phyloP scores from a whole-genome alignment of 2,329 filamentous ascomycete species.

The Xylaria hypoxylon region DNA sequence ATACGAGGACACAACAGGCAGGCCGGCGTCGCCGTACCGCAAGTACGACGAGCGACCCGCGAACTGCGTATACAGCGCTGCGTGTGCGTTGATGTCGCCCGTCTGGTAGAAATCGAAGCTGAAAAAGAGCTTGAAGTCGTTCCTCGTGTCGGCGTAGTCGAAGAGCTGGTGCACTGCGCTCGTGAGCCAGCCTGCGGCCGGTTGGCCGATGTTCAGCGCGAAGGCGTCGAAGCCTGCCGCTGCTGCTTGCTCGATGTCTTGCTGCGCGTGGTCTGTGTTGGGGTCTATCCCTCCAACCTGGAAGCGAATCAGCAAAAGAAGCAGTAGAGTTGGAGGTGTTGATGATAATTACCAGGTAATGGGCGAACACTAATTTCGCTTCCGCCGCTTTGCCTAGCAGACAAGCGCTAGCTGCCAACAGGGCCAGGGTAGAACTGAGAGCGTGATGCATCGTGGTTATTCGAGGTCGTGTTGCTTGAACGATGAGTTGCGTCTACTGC shows the following conservation, averaged over 20 bases:
- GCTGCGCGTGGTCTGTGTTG: conserved; percentile 43
- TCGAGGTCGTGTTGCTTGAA: not conserved
- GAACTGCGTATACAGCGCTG: conserved; percentile 44
- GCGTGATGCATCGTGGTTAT: conserved; percentile 20
- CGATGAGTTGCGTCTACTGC: not conserved
- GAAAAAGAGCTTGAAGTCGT: conserved; percentile 53
- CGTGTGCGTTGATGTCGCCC: conserved; percentile 44
- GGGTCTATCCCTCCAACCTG: conserved; percentile 38
- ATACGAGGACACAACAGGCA: conserved; percentile 51
- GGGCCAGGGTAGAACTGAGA: conserved; percentile 39
- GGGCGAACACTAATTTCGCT: conserved; percentile 47
- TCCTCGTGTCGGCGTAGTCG: conserved; percentile 44
- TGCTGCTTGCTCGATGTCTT: conserved; percentile 51
- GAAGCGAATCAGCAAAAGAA: not conserved
- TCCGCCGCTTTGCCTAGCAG: conserved; percentile 42
- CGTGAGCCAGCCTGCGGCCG: conserved; percentile 44
- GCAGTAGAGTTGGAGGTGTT: not conserved
- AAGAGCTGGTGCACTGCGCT: conserved; percentile 50
- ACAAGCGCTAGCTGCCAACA: conserved; percentile 39
- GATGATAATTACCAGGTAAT: conserved; percentile 44
- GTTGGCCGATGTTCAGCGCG: conserved; percentile 51
- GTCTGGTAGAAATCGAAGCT: conserved; percentile 52
- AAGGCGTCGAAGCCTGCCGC: conserved; percentile 51
- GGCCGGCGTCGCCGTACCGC: conserved; percentile 44
- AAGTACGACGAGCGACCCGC: conserved; percentile 48